These are phyloP conservation scores for Prorocentrum cordatum DNA, from an alignment of 169 alveolate genomes.

Conservation along the genomic window DNA sequence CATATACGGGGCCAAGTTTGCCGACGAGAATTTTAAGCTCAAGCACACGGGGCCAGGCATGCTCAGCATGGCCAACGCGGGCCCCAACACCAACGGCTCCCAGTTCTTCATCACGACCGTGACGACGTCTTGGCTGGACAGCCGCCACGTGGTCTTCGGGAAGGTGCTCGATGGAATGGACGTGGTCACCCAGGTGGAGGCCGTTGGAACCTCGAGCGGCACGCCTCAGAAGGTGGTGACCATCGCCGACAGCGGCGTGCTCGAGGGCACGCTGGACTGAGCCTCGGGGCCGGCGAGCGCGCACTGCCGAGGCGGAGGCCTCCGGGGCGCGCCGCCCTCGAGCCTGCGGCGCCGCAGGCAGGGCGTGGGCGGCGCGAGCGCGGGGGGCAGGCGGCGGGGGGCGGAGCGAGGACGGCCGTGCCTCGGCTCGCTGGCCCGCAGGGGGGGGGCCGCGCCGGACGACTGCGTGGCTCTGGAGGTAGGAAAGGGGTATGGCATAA, in stretches of 20 bases:
- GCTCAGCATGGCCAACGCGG: slow-evolving; percentile 89
- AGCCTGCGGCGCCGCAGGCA: too few species aligned
- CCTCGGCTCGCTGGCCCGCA: too few species aligned
- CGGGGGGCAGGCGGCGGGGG: too few species aligned
- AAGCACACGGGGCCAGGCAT: slow-evolving; percentile 87
- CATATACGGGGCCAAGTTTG: slow-evolving; percentile 88
- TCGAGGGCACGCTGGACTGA: too few species aligned
- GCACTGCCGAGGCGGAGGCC: too few species aligned
- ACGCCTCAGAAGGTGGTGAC: slow-evolving; percentile 80
- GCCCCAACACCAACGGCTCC: slow-evolving; percentile 95
- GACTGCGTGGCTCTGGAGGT: too few species aligned
- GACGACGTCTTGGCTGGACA: slow-evolving; percentile 93
- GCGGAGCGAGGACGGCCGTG: too few species aligned
- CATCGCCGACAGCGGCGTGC: slow-evolving; percentile 87
- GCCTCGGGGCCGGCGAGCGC: too few species aligned
- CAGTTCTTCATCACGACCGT: slow-evolving; percentile 97
- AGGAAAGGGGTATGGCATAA: too few species aligned
- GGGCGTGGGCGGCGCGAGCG: too few species aligned
- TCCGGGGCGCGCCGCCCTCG: too few species aligned
- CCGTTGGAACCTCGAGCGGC: slow-evolving; percentile 85
- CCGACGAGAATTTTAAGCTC: slow-evolving; percentile 90
- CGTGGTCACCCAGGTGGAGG: slow-evolving; percentile 85
- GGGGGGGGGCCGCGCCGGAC: too few species aligned
- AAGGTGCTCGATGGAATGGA: slow-evolving; percentile 89
- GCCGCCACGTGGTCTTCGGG: slow-evolving; percentile 97